phyloP scores from a whole-genome alignment of 2,329 filamentous ascomycete species.

The Penicillium psychrosexuale region DNA sequence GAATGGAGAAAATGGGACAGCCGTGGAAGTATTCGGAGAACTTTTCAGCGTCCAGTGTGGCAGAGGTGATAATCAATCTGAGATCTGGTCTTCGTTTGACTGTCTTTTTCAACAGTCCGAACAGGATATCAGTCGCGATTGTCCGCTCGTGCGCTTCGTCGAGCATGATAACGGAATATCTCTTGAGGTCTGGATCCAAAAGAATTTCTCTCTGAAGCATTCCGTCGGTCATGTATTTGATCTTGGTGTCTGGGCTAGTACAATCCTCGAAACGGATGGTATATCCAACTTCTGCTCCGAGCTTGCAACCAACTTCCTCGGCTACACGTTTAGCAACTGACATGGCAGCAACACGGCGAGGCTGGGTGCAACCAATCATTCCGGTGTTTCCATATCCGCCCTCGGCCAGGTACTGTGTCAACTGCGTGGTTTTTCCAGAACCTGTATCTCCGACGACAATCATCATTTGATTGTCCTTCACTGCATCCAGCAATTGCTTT shows the following conservation, averaged over 20 bases:
- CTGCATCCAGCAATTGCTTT: conserved; percentile 79
- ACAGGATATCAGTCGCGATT: conserved; percentile 91
- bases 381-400: conserved; percentile 82
- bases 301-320: conserved; percentile 86
- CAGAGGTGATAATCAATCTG: conserved; percentile 94
- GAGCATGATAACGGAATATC: conserved; percentile 96
- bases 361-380: conserved; percentile 94
- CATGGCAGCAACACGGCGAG: conserved; percentile 94
- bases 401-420: conserved; percentile 93
- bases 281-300: conserved; percentile 93
- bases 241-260: conserved; percentile 80
- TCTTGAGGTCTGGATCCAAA: conserved; percentile 80
- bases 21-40: conserved; percentile 96
- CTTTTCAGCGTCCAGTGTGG: conserved; percentile 94
- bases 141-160: conserved; percentile 98
- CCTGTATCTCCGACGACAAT: conserved; percentile 98
- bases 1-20: conserved; percentile 94
- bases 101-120: conserved; percentile 91
- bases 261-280: conserved; percentile 97
- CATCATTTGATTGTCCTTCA: conserved; percentile 81
- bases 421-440: conserved; percentile 93
- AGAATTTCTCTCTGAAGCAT: conserved; percentile 96
- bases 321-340: conserved; percentile 95
- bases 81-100: conserved; percentile 80
- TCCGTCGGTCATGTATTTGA: conserved; percentile 99